Percentiles rank a stretch among this genome's conserved stretches.
Conservation (phyloP, 2,329 filamentous ascomycete species). For the Sarocladium strictum region DNA sequence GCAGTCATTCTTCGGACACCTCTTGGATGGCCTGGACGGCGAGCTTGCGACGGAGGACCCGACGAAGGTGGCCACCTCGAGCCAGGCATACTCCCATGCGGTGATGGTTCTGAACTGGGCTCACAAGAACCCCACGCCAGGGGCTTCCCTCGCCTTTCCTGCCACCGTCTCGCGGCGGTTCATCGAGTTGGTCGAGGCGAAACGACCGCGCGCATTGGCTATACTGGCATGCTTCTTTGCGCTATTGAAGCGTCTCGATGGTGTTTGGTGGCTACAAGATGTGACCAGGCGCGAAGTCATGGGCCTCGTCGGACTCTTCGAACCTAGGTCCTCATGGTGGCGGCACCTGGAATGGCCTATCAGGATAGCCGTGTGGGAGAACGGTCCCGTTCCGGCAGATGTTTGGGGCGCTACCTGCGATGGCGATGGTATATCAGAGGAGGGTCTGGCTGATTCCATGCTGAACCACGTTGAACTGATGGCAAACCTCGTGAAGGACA, state of each 20-base stretch:
- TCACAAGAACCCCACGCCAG: constrained; percentile 52
- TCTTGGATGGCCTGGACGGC: constrained; percentile 52
- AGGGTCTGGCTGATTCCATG: constrained; percentile 29
- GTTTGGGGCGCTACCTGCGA: constrained; percentile 51
- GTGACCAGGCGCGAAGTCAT: constrained; percentile 61
- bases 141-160: constrained; percentile 56
- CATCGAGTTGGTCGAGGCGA: constrained; percentile 52
- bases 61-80: constrained; percentile 24
- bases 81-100: constrained; percentile 55
- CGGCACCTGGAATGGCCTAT: constrained; percentile 56
- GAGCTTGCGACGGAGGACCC: constrained; percentile 38
- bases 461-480: constrained; percentile 35
- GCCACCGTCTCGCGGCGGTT: constrained; percentile 57
- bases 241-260: constrained; percentile 54
- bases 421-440: constrained; percentile 30
- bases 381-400: constrained; percentile 45
- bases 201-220: constrained; percentile 54
- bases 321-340: constrained; percentile 55
- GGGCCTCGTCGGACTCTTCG: constrained; percentile 54
- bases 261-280: constrained; percentile 65
- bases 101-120: constrained; percentile 64
- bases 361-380: constrained; percentile 52
- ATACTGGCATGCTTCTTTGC: constrained; percentile 64
- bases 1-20: constrained; percentile 53
- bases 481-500: constrained; percentile 28